phyloP scores from a whole-genome alignment of 2,329 filamentous ascomycete species.

The Cercospora beticola region DNA sequence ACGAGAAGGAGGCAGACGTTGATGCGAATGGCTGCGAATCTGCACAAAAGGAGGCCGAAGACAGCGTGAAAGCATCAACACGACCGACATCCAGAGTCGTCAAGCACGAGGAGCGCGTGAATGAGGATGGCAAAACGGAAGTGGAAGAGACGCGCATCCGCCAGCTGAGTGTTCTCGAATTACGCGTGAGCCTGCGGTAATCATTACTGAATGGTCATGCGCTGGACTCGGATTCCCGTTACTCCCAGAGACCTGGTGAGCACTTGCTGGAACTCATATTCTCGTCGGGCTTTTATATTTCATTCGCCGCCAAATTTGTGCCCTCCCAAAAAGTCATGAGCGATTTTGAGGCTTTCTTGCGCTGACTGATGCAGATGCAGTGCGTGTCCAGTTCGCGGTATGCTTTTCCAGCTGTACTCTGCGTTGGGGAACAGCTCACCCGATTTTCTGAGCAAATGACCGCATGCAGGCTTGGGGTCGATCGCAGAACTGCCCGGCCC shows the following conservation, averaged over 20 bases:
- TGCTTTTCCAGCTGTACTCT: slow-evolving; percentile 19
- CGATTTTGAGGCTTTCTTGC: slow-evolving; percentile 6
- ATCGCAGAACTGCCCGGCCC: slow-evolving; percentile 20
- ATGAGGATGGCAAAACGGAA: slow-evolving; percentile 30
- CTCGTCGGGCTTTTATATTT: background rate
- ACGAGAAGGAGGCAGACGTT: slow-evolving; percentile 25
- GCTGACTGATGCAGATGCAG: slow-evolving; percentile 16
- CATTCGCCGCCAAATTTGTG: slow-evolving; percentile 4
- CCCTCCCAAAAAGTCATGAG: slow-evolving; percentile 15
- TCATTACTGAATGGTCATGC: background rate
- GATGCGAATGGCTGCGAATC: background rate
- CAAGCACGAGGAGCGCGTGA: slow-evolving; percentile 20
- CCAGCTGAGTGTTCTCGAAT: slow-evolving; percentile 37
- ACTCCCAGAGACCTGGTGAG: background rate
- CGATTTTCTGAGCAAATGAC: slow-evolving; percentile 15
- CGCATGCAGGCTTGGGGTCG: slow-evolving; percentile 12
- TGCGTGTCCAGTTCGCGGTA: slow-evolving; percentile 17
- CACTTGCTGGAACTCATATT: background rate
- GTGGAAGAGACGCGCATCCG: slow-evolving; percentile 42
- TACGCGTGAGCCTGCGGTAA: slow-evolving; percentile 37
- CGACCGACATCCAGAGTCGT: slow-evolving; percentile 8
- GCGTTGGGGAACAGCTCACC: slow-evolving; percentile 20
- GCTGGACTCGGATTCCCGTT: background rate
- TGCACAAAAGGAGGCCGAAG: background rate
- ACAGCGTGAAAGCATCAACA: background rate